phyloP scores from a whole-genome alignment of 75 land plant genomes.

The Picea sitchensis region DNA sequence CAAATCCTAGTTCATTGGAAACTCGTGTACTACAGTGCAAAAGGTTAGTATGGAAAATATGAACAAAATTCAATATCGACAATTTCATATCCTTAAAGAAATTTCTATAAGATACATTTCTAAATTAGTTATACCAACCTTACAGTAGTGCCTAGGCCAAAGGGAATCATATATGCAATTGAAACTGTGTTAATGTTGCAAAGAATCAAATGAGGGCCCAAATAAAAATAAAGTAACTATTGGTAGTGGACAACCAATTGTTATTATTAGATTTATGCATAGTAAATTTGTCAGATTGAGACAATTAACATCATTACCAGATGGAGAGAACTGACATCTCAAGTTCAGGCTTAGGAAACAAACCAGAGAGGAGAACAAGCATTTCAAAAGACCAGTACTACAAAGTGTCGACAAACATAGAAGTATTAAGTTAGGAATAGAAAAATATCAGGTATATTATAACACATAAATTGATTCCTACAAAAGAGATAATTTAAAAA shows the following conservation, averaged over 20 bases:
- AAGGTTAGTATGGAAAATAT: neutral
- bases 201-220: neutral
- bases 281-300: conserved; percentile 11
- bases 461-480: too few species aligned
- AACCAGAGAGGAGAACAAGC: conserved; percentile 60
- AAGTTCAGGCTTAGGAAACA: conserved; percentile 67
- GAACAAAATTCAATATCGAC: too few species aligned
- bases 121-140: conserved; percentile 22
- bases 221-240: neutral
- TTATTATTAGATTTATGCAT: conserved; percentile 17
- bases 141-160: conserved; percentile 43
- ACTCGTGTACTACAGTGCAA: conserved; percentile 51
- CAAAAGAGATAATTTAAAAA: too few species aligned
- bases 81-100: neutral
- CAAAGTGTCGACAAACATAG: conserved; percentile 33
- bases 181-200: conserved; percentile 37
- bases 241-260: neutral
- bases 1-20: conserved; percentile 81
- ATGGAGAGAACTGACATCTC: conserved; percentile 65
- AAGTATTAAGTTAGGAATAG: too few species aligned
- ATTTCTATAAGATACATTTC: neutral
- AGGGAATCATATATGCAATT: conserved; percentile 46
- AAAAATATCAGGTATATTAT: too few species aligned
- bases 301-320: conserved; percentile 16
- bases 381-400: conserved; percentile 70